Conservation (phyloP, 129 eudicot species). For the Apium graveolens region DNA sequence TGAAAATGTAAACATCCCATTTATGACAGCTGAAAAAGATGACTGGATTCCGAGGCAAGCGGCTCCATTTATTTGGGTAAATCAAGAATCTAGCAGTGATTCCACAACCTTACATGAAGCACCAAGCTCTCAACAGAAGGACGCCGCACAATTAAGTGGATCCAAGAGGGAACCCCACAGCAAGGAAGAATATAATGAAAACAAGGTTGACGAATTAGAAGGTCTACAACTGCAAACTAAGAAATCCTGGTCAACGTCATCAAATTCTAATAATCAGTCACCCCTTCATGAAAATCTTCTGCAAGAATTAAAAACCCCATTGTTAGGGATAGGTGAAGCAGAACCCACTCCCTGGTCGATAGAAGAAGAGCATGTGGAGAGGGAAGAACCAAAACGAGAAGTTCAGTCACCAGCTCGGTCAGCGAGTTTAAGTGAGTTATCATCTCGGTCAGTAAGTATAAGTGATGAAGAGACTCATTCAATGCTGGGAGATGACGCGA, state of each 20-base stretch:
- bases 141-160: constrained; percentile 22
- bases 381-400: constrained; percentile 15
- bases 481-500: constrained; percentile 39
- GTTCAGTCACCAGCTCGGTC: constrained; percentile 24
- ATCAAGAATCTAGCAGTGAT: constrained; percentile 31
- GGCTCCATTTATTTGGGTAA: constrained; percentile 71
- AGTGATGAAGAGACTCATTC: constrained; percentile 24
- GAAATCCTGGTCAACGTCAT: constrained; percentile 15
- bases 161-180: constrained; percentile 17
- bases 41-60: constrained; percentile 73
- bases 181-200: constrained; percentile 16
- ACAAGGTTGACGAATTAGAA: constrained; percentile 19
- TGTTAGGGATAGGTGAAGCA: constrained; percentile 28
- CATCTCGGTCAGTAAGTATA: not conserved
- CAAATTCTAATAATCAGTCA: constrained; percentile 7
- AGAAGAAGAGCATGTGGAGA: constrained; percentile 32
- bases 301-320: constrained; percentile 37
- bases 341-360: constrained; percentile 10
- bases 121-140: constrained; percentile 22
- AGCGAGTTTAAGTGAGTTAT: not conserved
- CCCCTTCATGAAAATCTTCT: constrained; percentile 1
- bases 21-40: constrained; percentile 84
- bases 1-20: constrained; percentile 55
- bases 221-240: not conserved
- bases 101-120: constrained; percentile 21